These are phyloP conservation scores for Elsinoe australis DNA, from an alignment of 2,329 filamentous ascomycete genomes.

Conservation along the genomic window DNA sequence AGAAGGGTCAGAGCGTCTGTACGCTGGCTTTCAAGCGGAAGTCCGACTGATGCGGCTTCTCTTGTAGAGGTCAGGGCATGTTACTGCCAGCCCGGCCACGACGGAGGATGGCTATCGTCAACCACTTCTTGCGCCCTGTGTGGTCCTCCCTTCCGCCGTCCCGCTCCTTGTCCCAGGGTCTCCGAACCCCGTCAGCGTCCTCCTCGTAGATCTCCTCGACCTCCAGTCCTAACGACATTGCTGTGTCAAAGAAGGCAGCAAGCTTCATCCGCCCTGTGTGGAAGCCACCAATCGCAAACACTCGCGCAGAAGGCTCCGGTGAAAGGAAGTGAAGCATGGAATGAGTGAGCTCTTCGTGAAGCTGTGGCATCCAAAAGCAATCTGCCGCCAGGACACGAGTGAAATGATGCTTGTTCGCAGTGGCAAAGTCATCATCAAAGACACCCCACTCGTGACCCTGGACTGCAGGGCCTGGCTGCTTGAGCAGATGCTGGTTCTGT, in stretches of 20 bases:
- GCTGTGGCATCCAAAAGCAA: constrained; percentile 67
- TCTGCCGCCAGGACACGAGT: constrained; percentile 62
- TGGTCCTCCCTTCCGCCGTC: constrained; percentile 57
- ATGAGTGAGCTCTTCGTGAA: constrained; percentile 58
- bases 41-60: neutral
- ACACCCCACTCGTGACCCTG: constrained; percentile 60
- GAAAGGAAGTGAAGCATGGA: constrained; percentile 58
- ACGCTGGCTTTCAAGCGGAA: constrained; percentile 65
- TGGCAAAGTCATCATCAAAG: constrained; percentile 37
- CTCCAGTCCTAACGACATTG: constrained; percentile 47
- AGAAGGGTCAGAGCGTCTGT: constrained; percentile 80
- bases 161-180: constrained; percentile 49
- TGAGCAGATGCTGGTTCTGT: constrained; percentile 40
- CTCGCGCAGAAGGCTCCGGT: constrained; percentile 39
- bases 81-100: neutral
- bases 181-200: constrained; percentile 56
- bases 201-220: constrained; percentile 62
- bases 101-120: constrained; percentile 49
- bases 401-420: constrained; percentile 38
- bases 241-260: constrained; percentile 55
- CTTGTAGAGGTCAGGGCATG: no score
- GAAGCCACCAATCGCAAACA: constrained; percentile 63
- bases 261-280: constrained; percentile 63
- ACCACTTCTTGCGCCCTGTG: constrained; percentile 60
- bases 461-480: constrained; percentile 37